Base-by-base conservation (phyloP, 495 filamentous ascomycete species). In the Aspergillus carlsbadensis region DNA sequence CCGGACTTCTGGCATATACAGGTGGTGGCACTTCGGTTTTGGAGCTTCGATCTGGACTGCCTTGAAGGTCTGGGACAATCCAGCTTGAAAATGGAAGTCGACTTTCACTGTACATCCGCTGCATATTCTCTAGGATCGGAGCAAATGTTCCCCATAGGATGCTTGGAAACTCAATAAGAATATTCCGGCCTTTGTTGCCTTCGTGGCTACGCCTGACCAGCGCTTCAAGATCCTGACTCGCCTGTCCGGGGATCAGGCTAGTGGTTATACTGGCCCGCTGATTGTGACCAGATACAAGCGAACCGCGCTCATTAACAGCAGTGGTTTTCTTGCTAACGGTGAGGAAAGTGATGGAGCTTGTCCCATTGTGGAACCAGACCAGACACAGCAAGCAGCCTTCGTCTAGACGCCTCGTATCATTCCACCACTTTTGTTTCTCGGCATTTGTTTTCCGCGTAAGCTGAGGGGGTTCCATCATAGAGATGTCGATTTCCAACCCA, bases 151-250 rank as follows among this genome's bases (percentile, higher is more conserved):
- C 76, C 10, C 89, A 75, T 1, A 92, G 71, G 3, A 92, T 70
- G 5, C 82, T 82, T 0, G 87, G 88, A 47, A 91, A 91, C 56
- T 91, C 88, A 1, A 90, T 77, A 8, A 91, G 35, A 13, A 52
- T 40, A 15, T n/a, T 24, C 3, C 29, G 24, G 2, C 13, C 36
- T 5, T 52, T 8, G 14, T 36, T 41, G 18, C 15, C 15, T 6
- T 29, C 6, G 17, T 52, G 36, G 14, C 17, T 18, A 1, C 10
- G 21, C 15, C 36, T 41, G 14, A 42, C 36, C 3, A 52, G 13
- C 0, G 49, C 20, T 18, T 52, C 49, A 1, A 52, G 35, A 18
- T 52, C 49, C 0, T 15, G 7, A 2, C 22, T 31, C 11, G 49
- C 21, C 11, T 52, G 49, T 7, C 49, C 49, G n/a, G 49, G 49